phyloP scores from a whole-genome alignment of 306 rosid species.

The Calophaca sinica region DNA sequence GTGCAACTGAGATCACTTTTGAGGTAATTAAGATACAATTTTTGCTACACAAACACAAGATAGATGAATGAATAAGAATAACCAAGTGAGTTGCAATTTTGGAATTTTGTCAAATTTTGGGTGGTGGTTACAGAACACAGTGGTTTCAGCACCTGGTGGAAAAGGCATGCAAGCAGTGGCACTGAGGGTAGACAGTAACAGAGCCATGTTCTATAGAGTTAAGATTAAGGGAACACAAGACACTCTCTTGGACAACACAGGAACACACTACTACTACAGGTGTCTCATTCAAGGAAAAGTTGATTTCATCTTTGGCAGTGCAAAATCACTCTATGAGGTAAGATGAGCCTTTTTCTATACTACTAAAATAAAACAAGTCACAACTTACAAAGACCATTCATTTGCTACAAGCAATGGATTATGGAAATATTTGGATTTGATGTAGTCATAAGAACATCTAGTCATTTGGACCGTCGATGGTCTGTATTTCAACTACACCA shows the following conservation, averaged over 20 bases:
- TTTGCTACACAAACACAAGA: neutral
- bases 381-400: too few relatives aligned
- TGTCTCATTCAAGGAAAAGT: constrained; percentile 77
- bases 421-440: too few relatives aligned
- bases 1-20: constrained; percentile 79
- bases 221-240: constrained; percentile 80
- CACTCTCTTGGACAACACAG: constrained; percentile 79
- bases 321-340: constrained; percentile 85
- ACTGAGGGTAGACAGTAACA: constrained; percentile 71
- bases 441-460: too few relatives aligned
- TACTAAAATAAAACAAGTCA: too few relatives aligned
- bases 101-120: neutral
- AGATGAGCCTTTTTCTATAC: neutral
- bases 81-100: neutral
- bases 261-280: constrained; percentile 72
- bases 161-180: constrained; percentile 94
- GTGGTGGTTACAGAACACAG: constrained; percentile 67
- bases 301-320: constrained; percentile 82
- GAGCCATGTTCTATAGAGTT: constrained; percentile 78
- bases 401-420: too few relatives aligned
- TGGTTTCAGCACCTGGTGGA: constrained; percentile 70
- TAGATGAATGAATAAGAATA: neutral
- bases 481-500: too few relatives aligned
- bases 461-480: too few relatives aligned
- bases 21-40: constrained; percentile 56